Evolutionary conservation across 2,329 filamentous ascomycete genomes (phyloP), one percentile per base, ranked within the genome.

Genomic region (Phialophora tarda): DNA sequence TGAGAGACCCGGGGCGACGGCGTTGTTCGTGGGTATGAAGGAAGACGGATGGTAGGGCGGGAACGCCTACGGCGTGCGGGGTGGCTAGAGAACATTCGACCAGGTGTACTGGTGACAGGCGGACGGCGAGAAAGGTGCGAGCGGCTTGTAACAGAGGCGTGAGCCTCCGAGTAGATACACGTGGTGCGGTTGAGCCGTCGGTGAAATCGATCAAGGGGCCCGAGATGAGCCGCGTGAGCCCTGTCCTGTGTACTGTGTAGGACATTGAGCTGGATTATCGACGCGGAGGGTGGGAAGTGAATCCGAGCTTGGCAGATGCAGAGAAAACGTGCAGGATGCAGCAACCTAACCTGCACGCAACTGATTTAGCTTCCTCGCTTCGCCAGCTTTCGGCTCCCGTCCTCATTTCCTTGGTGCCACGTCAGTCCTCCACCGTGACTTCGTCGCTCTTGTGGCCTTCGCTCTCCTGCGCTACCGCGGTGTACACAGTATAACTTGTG

Each of bases 361-460:
- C 21, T 12, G 30, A 53, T 53, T 61, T 61, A 61, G 59, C 59
- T 53, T 21, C n/a, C 23, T 61, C 59, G 59, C 59, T 44, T 44
- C 38, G 38, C 38, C 38, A 44, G 38, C 38, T n/a, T 53, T 61
- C 59, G 59, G 59, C 21, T 61, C 44, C 47, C 47, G 32, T 51
- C 2, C 4, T 32, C 21, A 32, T 60, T 61, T 32, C 41, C 53
- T 28, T 58, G 53, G 32, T 66, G 66, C 66, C 66, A 68, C 66
- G 66, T 68, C 66, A 68, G 41, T 32, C 56, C 38, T 54, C 26
- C 30, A 26, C 44, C 30, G 41, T 32, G 23, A 44, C 34, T 44
- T 44, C 50, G 34, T n/a, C 21, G 55, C 48, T 12, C 21, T 24
- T 51, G 23, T 21, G 48, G 5, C 17, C 38, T 41, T n/a, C 17